Percentiles rank a stretch among this genome's conserved stretches.
These are phyloP conservation scores for Xylaria acuta DNA, from an alignment of 495 filamentous ascomycete species.

Conservation along the genomic window DNA sequence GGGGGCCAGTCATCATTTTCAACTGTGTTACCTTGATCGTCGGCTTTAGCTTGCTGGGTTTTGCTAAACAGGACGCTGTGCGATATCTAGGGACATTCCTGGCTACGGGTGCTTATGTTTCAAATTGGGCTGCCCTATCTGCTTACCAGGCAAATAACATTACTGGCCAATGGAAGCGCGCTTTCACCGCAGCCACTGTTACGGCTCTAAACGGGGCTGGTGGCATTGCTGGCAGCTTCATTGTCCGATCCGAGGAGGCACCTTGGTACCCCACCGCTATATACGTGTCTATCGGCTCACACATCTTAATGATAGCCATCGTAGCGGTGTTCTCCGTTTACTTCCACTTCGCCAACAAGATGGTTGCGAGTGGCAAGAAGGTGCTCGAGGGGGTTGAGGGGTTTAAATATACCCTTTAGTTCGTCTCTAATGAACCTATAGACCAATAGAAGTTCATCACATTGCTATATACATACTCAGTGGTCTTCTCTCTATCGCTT, in stretches of 20 bases:
- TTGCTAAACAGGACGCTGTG: constrained; percentile 69
- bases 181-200: constrained; percentile 70
- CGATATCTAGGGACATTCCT: constrained; percentile 78
- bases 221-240: constrained; percentile 78
- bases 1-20: constrained; percentile 75
- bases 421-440: constrained; percentile 13
- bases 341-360: constrained; percentile 66
- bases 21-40: constrained; percentile 74
- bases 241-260: constrained; percentile 70
- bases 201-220: constrained; percentile 77
- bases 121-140: constrained; percentile 80
- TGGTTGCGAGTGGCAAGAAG: constrained; percentile 53
- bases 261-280: constrained; percentile 73
- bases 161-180: constrained; percentile 75
- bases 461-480: not conserved
- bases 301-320: constrained; percentile 69
- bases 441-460: not conserved
- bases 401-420: constrained; percentile 60
- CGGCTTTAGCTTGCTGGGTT: constrained; percentile 77
- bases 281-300: constrained; percentile 75
- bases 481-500: not conserved
- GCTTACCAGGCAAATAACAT: constrained; percentile 77
- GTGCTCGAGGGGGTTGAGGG: constrained; percentile 63
- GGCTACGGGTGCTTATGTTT: constrained; percentile 78
- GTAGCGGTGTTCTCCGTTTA: constrained; percentile 65